Percentiles rank a stretch among this genome's conserved stretches.
phyloP scores from a whole-genome alignment of 768 basidiomycete genomes.

The Lentinula edodes region DNA sequence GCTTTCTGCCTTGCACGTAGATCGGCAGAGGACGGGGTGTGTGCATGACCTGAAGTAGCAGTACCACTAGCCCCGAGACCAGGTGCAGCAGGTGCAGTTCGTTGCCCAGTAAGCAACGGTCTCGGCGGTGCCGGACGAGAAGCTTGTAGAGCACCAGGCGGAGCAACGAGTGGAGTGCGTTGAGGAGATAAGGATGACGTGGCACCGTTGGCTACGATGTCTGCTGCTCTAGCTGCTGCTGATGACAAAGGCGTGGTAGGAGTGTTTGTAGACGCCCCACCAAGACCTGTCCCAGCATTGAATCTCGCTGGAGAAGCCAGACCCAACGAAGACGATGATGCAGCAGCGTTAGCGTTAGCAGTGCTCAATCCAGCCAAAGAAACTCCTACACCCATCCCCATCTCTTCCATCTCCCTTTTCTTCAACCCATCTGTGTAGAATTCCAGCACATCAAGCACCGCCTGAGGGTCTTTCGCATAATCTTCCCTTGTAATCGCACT shows the following conservation, averaged over 20 bases:
- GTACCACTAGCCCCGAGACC: neutral
- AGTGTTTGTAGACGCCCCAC: conserved; percentile 51
- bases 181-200: neutral
- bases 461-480: conserved; percentile 94
- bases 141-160: conserved; percentile 36
- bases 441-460: conserved; percentile 94
- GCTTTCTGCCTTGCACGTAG: conserved; percentile 60
- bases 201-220: conserved; percentile 47
- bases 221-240: conserved; percentile 56
- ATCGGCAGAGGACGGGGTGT: conserved; percentile 60
- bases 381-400: conserved; percentile 20
- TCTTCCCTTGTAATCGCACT: conserved; percentile 98
- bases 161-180: conserved; percentile 10
- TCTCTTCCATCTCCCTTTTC: conserved; percentile 84
- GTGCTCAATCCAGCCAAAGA: no score
- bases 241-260: conserved; percentile 30
- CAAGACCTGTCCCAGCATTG: conserved; percentile 88
- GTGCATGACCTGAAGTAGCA: conserved; percentile 8
- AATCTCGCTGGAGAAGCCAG: conserved; percentile 59
- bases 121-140: conserved; percentile 66
- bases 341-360: no score
- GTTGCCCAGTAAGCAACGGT: conserved; percentile 51
- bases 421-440: conserved; percentile 94
- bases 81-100: conserved; percentile 48
- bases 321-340: conserved; percentile 6